Conservation (phyloP, 1,284 basidiomycete species). For the Lentinula novae-zelandiae region DNA sequence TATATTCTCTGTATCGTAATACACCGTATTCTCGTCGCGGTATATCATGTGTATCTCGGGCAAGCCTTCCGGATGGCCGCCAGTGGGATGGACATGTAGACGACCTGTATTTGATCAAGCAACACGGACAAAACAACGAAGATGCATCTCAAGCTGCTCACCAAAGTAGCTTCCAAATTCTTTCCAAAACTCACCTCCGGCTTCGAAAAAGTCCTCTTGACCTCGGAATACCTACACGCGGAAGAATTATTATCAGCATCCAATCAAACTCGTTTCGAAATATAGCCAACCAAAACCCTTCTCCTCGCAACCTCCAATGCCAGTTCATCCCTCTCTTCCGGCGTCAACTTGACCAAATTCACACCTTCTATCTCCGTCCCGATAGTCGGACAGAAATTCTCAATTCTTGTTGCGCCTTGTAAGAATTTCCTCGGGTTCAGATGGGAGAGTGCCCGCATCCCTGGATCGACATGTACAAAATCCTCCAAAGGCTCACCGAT, state of each 20-base stretch:
- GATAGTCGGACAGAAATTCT: conserved; percentile 35
- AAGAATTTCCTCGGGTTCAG: conserved; percentile 33
- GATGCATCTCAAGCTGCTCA: not conserved
- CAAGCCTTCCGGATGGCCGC: conserved; percentile 12
- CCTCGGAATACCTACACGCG: conserved; percentile 13
- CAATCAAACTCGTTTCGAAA: not conserved
- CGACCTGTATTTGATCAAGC: conserved; percentile 6
- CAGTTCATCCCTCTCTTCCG: conserved; percentile 38
- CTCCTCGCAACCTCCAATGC: conserved; percentile 30
- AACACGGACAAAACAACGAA: not conserved
- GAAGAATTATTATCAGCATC: not conserved
- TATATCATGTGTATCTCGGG: conserved; percentile 18
- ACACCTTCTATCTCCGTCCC: conserved; percentile 45
- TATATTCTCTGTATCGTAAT: conserved; percentile 14
- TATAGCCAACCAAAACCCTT: conserved; percentile 12
- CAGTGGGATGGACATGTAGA: conserved; percentile 17
- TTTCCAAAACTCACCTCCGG: conserved; percentile 15
- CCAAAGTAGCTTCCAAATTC: conserved; percentile 18
- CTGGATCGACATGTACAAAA: conserved; percentile 42
- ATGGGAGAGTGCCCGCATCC: conserved; percentile 31
- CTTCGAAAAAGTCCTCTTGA: conserved; percentile 16
- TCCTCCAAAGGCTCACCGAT: conserved; percentile 10
- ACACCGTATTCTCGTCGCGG: conserved; percentile 15
- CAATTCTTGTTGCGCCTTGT: conserved; percentile 24
- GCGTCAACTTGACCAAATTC: conserved; percentile 35